Percentiles rank a stretch among this genome's conserved stretches.
Conservation (phyloP, 73 alveolate genomes). For the Tetrahymena elliotti region DNA sequence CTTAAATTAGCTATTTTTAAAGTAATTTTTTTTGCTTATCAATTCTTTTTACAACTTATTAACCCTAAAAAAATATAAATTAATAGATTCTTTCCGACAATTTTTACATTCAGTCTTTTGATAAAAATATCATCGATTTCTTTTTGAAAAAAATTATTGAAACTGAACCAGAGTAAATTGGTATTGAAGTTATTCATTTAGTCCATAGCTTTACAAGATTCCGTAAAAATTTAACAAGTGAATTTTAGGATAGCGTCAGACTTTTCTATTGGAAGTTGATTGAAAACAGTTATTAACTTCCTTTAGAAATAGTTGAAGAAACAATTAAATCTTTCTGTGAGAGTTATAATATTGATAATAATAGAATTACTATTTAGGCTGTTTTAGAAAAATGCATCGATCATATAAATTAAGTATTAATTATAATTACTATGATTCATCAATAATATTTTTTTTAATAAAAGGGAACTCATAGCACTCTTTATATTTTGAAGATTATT, state of each 20-base stretch:
- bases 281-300: not conserved
- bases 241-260: not conserved
- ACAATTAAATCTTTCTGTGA: not conserved
- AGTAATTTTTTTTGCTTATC: constrained; percentile 48
- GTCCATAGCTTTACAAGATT: not conserved
- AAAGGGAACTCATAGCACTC: constrained; percentile 12
- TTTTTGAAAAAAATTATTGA: constrained; percentile 39
- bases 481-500: not conserved
- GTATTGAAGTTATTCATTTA: not conserved
- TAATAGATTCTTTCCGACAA: not conserved
- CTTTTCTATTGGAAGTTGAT: not conserved
- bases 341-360: not conserved
- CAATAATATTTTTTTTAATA: not conserved
- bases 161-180: not conserved
- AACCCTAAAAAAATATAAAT: constrained; percentile 37
- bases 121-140: constrained; percentile 51
- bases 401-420: constrained; percentile 1
- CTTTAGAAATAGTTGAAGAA: not conserved
- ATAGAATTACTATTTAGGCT: not conserved
- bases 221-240: not conserved
- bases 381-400: constrained; percentile 13
- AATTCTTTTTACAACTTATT: constrained; percentile 26
- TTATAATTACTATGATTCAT: not conserved
- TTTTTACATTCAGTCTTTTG: constrained; percentile 40
- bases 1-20: constrained; percentile 62